A percentile compares a stretch with the other conserved stretches of the same genome.
Evolutionary conservation across 768 basidiomycete genomes (phyloP).

Genomic region (Flagelloscypha sp.): DNA sequence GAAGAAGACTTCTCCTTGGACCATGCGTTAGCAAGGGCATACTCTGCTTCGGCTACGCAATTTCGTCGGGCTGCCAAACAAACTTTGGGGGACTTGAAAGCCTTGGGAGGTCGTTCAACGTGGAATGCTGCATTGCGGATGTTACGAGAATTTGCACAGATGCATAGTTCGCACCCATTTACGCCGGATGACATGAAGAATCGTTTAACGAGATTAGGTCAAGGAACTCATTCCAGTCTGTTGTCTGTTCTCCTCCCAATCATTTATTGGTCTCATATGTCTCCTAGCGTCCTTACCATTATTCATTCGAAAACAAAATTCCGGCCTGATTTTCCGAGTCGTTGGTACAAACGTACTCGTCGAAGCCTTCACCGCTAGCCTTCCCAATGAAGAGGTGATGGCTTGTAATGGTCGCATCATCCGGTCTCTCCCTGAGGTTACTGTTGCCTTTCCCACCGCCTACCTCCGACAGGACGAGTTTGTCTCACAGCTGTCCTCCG

Average conservation of each 20-base stretch:
- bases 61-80: too few relatives aligned
- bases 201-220: background rate
- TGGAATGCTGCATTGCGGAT: background rate
- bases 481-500: background rate
- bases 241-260: too few relatives aligned
- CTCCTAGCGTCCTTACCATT: too few relatives aligned
- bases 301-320: constrained; percentile 41
- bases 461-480: background rate
- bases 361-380: background rate
- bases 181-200: background rate
- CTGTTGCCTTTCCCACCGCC: background rate
- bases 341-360: too few relatives aligned
- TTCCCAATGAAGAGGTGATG: background rate
- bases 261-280: too few relatives aligned
- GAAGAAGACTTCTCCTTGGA: too few relatives aligned
- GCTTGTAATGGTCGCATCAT: background rate
- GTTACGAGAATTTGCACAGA: background rate
- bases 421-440: background rate
- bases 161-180: background rate
- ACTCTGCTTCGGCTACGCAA: too few relatives aligned
- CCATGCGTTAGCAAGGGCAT: too few relatives aligned
- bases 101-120: too few relatives aligned
- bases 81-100: too few relatives aligned
- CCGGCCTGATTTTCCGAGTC: constrained; percentile 35
- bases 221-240: too few relatives aligned